Conservation (phyloP, 176 grass and related monocot genomes). For the Cenchrus fungigraminus region DNA sequence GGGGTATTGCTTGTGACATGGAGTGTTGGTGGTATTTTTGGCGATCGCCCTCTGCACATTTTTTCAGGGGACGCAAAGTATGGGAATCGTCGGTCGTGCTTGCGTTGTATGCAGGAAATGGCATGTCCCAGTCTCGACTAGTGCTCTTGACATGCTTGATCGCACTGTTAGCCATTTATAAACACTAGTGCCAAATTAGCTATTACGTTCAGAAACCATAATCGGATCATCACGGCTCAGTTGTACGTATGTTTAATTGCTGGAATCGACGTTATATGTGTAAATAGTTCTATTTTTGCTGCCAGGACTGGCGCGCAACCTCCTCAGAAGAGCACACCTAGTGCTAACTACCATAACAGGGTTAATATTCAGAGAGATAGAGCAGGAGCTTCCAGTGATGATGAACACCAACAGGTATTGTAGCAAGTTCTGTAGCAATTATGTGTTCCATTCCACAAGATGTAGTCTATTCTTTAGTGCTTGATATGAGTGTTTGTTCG, state of each 20-base stretch:
- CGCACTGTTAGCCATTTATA: neutral
- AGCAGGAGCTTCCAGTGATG: constrained; percentile 19
- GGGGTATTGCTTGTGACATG: neutral
- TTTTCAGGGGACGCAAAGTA: neutral
- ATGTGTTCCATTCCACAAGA: neutral
- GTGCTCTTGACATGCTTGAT: neutral
- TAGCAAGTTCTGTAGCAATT: neutral
- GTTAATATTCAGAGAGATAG: constrained; percentile 40
- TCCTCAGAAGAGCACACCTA: constrained; percentile 34
- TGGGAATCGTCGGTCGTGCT: no score
- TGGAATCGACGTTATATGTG: neutral
- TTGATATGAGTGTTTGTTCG: neutral
- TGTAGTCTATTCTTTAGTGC: neutral
- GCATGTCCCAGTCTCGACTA: neutral
- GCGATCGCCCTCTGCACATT: neutral
- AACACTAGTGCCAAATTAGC: neutral
- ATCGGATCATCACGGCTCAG: neutral
- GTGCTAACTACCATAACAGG: constrained; percentile 20
- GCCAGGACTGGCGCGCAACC: constrained; percentile 26
- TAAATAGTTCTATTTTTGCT: constrained; percentile 15
- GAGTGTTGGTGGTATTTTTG: neutral
- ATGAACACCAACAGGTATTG: constrained; percentile 43
- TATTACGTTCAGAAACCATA: neutral
- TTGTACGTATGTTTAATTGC: neutral
- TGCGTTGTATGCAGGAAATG: neutral